Base-by-base conservation (phyloP, 352 stramenopile genomes). In the Peronospora destructor region DNA sequence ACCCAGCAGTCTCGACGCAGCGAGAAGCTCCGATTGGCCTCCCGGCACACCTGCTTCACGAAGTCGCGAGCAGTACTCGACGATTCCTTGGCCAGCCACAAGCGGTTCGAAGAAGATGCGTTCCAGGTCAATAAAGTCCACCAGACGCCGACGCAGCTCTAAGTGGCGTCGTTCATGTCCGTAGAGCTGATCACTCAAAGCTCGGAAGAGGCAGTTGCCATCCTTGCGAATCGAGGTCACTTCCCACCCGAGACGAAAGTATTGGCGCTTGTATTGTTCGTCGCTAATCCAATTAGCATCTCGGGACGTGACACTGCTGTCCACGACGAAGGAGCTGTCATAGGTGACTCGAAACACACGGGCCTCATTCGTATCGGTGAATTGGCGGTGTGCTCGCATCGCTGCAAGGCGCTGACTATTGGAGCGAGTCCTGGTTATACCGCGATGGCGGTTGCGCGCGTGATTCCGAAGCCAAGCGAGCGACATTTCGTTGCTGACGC, bases 141-240 rank as follows among this genome's bases (percentile, higher is more conserved):
- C 65, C 11, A 84, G 42, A 4, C 69, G 69, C 4, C 55, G 56
- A n/a, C 72, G 72, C 16, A 84, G 45, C 44, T 81, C 70, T 16
- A 63, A 41, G 53, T 84, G 69, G 19, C 63, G 65, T 9, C 49
- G 44, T 43, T 81, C 66, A 29, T 64, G 61, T 26, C 59, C 64
- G 51, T 79, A 84, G 47, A 84, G 67, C 52, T 84, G 72, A 30
- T 84, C 69, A 39, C 72, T 84, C n/a, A 84, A 60, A 10, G 69
- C 64, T 33, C 72, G 69, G 47, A 84, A 84, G 46, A 84, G 61
- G 50, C 72, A 81, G 41, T 79, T 84, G 54, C 72, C 72, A 35
- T 84, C 72, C 28, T 73, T 67, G 19, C 59, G 54, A 32, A 68
- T 78, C 17, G 39, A 9, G 5, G 55, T 49, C 26, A 84, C 47